Evolutionary conservation across 2,329 filamentous ascomycete species (phyloP), one percentile per base, ranked within the genome.

Genomic region (Neocatenulostroma microsporum): DNA sequence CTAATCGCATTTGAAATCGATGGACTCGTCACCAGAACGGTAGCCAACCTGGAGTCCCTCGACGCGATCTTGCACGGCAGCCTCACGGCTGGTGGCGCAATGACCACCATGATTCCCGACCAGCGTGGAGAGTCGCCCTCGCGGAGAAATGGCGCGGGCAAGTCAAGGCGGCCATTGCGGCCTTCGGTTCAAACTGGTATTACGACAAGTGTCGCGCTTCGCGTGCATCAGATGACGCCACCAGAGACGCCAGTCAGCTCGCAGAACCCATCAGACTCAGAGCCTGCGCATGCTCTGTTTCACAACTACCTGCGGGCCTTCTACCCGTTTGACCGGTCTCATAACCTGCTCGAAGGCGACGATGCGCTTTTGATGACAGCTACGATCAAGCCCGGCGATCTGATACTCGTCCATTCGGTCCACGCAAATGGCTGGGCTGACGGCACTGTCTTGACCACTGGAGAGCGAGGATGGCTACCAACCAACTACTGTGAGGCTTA

Each of bases 381-480:
- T 9, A 83, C 87, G 15, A 73, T 98, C 39, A 84, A 84, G 49
- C 82, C 91, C 56, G 91, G 91, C 41, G 91, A 98, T 55, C 77
- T 98, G 32, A 82, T 98, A 36, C 66, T 98, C 40, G 83, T 98
- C 15, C 91, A 98, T 62, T 95, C 91, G 3, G 84, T 96, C 48
- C 91, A 98, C 62, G 91, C 86, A 42, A 98, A 96, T 66, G 91
- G 91, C 50, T 98, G 91, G 91, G 91, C 91, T 21, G 91, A 98
- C 60, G 91, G 91, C 34, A 98, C 91, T 1, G 69, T 95, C 26
- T 66, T 98, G 43, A 74, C 82, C 17, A 85, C 87, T 3, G 89
- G 89, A 17, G 82, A 83, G 34, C 76, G 91, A 50, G 91, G 91
- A 45, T 98, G 91, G 91, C 69, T 98, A 42, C 91, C 91, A 3